Base-by-base conservation (phyloP, 371 early-diverging fungal species). In the Mortierella sp. region DNA sequence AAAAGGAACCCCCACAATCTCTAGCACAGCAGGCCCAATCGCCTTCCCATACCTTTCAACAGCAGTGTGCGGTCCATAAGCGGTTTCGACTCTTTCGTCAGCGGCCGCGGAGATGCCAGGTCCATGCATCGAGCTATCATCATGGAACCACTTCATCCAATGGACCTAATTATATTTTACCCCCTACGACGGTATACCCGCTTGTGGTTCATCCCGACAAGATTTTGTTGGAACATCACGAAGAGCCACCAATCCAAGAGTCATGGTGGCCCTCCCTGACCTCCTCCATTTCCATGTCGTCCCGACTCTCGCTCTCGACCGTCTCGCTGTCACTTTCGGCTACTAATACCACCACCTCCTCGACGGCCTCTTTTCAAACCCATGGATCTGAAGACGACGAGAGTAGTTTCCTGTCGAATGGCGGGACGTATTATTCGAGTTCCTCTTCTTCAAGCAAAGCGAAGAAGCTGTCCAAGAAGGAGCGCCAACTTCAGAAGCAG, bases 31-130 rank as follows among this genome's bases (percentile, higher is more conserved):
- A 84, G 46, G 76, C 86, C 4, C 86, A 81, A 46, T 85, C 79
- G 3, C 81, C 86, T 26, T 85, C 86, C 0, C 86, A 78, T 55
- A 76, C 73, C n/a, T 81, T 78, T 37, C 86, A 85, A 43, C 86
- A 81, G 6, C 86, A 85, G 59, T 84, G 85, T 37, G 64, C 77
- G 5, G 61, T 81, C n/a, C 85, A 84, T 40, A 85, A 85, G 54
- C 78, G 81, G 16, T 85, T 81, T 51, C 76, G 77, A 16, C 79
- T 85, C 69, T 85, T 85, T 72, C 85, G 81, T 2, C 85, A 84
- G 64, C 71, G 73, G 19, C 77, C 83, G 19, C 77, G 77, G 53
- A 77, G 77, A 43, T 84, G 85, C 54, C 81, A 74, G 9, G 78
- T 84, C 13, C 85, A 84, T 34, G n/a, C 64, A 0, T 67, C 74